Percentiles rank a stretch among this genome's conserved stretches.
phyloP scores from a whole-genome alignment of 768 basidiomycete genomes.

The Clitopilus passeckerianus region DNA sequence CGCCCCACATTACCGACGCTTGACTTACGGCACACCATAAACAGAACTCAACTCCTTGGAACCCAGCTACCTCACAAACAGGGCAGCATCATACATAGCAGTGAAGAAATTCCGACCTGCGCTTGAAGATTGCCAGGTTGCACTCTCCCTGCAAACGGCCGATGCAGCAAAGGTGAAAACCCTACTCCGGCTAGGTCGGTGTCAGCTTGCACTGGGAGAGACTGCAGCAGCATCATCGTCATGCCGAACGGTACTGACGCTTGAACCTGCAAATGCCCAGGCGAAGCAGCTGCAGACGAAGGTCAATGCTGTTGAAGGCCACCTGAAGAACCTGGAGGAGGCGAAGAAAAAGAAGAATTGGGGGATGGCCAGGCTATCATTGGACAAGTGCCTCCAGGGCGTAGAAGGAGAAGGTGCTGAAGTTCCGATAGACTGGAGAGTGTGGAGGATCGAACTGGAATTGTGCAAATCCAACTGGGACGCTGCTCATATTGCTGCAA shows the following conservation, averaged over 20 bases:
- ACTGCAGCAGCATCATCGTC: conserved; percentile 63
- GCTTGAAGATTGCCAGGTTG: conserved; percentile 74
- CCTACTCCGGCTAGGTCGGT: conserved; percentile 75
- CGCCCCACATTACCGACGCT: neutral
- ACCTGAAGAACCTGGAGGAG: conserved; percentile 57
- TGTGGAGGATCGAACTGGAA: conserved; percentile 77
- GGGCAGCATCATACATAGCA: conserved; percentile 83
- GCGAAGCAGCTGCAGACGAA: conserved; percentile 60
- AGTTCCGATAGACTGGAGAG: conserved; percentile 74
- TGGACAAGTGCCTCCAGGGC: conserved; percentile 71
- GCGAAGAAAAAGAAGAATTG: conserved; percentile 63
- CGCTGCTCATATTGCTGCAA: conserved; percentile 67
- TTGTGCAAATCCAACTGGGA: conserved; percentile 69
- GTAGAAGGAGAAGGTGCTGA: conserved; percentile 75
- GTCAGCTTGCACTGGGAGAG: conserved; percentile 76
- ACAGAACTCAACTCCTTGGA: conserved; percentile 59
- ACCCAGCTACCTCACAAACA: conserved; percentile 78
- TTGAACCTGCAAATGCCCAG: conserved; percentile 58
- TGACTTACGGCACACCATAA: neutral
- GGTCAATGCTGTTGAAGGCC: conserved; percentile 55
- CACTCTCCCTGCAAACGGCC: conserved; percentile 50
- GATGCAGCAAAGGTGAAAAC: conserved; percentile 43
- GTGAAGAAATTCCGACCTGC: conserved; percentile 73
- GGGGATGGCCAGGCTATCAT: conserved; percentile 71
- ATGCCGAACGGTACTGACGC: conserved; percentile 50